These are phyloP conservation scores for Ustilago hordei DNA, from an alignment of 1,284 basidiomycete genomes.

Conservation along the genomic window DNA sequence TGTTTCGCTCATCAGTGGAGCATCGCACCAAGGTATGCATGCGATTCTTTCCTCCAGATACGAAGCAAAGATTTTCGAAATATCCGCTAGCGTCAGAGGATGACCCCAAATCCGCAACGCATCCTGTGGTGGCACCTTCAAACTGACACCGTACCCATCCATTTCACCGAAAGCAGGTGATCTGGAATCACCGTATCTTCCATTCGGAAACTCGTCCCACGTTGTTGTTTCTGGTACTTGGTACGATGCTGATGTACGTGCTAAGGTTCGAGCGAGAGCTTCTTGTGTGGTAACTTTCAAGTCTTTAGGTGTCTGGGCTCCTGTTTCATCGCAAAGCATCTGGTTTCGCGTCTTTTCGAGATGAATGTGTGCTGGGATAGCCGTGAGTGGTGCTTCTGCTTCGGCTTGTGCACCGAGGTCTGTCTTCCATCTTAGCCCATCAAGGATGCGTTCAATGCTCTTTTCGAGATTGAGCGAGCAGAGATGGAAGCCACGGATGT, in stretches of 20 bases:
- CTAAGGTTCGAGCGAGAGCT: conserved; percentile 44
- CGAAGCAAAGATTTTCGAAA: conserved; percentile 82
- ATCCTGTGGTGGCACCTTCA: conserved; percentile 73
- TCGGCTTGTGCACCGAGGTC: conserved; percentile 30
- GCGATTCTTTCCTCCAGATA: conserved; percentile 78
- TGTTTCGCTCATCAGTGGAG: conserved; percentile 87
- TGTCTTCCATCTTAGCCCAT: conserved; percentile 46
- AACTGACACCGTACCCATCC: conserved; percentile 67
- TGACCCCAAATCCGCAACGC: conserved; percentile 83
- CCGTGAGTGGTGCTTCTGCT: conserved; percentile 14
- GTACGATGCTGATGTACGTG: conserved; percentile 43
- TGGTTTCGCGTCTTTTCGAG: conserved; percentile 41
- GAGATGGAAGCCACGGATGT: conserved; percentile 87
- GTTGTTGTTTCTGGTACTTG: conserved; percentile 51
- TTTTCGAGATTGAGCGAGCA: conserved; percentile 98
- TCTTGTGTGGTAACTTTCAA: conserved; percentile 44
- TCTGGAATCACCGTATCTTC: conserved; percentile 66
- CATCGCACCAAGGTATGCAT: conserved; percentile 89
- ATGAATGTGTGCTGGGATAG: conserved; percentile 32
- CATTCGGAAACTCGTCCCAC: conserved; percentile 69
- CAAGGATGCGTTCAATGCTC: conserved; percentile 89
- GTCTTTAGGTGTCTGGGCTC: conserved; percentile 48
- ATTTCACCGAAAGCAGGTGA: conserved; percentile 68
- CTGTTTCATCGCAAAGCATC: conserved; percentile 51
- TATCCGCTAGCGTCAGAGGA: conserved; percentile 78